Evolutionary conservation across 192 early-diverging fungal species (phyloP).

Genomic region (Linnemannia elongata): DNA sequence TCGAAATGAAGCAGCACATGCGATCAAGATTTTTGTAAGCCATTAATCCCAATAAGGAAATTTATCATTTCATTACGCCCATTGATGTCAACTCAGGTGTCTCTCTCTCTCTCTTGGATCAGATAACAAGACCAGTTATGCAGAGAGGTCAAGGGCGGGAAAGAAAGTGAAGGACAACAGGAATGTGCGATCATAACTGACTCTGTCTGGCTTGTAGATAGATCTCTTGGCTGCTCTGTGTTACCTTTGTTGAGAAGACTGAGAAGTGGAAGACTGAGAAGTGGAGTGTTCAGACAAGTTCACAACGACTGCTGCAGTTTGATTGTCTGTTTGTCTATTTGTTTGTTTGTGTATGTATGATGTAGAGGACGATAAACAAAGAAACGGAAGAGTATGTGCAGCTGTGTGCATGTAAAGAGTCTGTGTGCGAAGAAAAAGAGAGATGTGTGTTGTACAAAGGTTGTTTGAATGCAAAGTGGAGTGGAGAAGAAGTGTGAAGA

Average conservation of each 20-base stretch:
- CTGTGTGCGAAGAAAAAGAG: background rate
- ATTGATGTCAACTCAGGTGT: background rate
- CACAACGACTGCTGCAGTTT: background rate
- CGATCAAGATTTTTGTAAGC: background rate
- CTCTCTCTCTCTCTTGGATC: background rate
- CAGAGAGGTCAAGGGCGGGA: too few species aligned
- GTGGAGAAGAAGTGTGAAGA: background rate
- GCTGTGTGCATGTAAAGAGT: background rate
- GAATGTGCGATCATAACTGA: too few species aligned
- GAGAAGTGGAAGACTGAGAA: background rate
- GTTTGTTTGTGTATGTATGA: background rate
- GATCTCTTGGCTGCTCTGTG: background rate
- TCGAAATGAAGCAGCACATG: background rate
- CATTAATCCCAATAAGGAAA: slow-evolving; percentile 1
- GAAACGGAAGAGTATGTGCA: too few species aligned
- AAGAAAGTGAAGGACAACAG: too few species aligned
- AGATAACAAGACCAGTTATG: too few species aligned
- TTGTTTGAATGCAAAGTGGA: background rate
- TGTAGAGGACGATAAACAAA: too few species aligned
- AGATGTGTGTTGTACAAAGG: background rate
- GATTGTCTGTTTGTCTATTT: background rate
- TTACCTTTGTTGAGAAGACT: background rate
- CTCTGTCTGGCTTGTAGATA: too few species aligned
- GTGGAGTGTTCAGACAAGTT: background rate
- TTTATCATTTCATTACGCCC: too few species aligned